Base-by-base conservation (phyloP, 192 early-diverging fungal genomes). In the Coemansia sp. region DNA sequence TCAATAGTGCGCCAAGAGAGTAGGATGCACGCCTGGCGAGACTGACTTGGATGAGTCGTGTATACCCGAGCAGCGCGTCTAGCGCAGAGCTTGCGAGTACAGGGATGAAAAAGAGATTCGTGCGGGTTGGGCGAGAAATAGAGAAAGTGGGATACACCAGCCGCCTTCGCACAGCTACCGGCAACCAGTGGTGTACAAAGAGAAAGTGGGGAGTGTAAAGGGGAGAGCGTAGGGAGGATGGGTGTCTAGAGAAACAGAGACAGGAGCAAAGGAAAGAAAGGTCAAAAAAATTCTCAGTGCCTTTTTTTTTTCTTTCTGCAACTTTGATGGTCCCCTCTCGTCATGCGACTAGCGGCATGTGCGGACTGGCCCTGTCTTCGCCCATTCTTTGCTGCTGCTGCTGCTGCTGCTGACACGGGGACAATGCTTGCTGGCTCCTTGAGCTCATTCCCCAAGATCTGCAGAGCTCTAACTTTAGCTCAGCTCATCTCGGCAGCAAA, bases 381-480 rank as follows among this genome's bases (percentile, higher is more conserved):
- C 18, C 20, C 9, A 14, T 53, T 31, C 9, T 31, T 13, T 43
- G n/a, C 14, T 43, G n/a, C n/a, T n/a, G n/a, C n/a, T n/a, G n/a
- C 18, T 43, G 13, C 4, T 14, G 11, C 26, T 55, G 51, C 43
- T 18, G 51, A 16, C 51, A 31, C 51, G 51, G 24, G 14, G 51
- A 55, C 23, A 55, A 11, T 13, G 10, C 13, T 26, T 2, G n/a
- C 18, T 45, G 43, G 43, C 18, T 45, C 23, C 24, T 50, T 51
- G 48, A 23, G 24, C 48, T 33, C 26, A 3, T 55, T 31, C 31
- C 26, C 26, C 51, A 8, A 55, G 51, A 33, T 46, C 42, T n/a
- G 60, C 40, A 42, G 18, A 62, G 40, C 40, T 46, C 40, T 62
- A 62, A 39, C 42, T 39, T 39, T 26, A n/a, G 24, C 26, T 55